Evolutionary conservation across 805 yeast genomes (phyloP).

Genomic region (Candida ortonii): DNA sequence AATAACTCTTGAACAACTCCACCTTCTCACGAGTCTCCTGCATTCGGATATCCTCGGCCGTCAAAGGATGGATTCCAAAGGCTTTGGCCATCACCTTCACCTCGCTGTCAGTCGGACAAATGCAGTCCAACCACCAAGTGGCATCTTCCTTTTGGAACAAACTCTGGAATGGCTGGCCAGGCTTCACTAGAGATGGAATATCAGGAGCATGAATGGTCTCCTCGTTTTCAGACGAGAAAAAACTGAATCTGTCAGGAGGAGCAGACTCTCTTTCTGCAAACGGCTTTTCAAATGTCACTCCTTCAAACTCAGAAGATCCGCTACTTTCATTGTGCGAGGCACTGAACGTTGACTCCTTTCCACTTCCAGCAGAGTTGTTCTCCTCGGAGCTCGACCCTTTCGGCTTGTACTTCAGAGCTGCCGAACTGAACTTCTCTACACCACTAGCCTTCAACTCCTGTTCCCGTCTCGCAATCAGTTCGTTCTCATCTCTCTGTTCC

Average conservation of each 20-base stretch:
- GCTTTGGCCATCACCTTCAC: constrained; percentile 91
- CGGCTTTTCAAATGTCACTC: constrained; percentile 23
- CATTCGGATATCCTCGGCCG: constrained; percentile 95
- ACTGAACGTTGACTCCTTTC: too few relatives aligned
- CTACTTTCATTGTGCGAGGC: constrained; percentile 18
- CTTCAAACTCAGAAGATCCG: constrained; percentile 15
- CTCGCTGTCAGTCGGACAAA: constrained; percentile 91
- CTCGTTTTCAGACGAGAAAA: constrained; percentile 76
- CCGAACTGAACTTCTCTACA: constrained; percentile 39
- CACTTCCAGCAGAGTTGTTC: constrained; percentile 8
- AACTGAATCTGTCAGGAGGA: constrained; percentile 77
- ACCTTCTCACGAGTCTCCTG: constrained; percentile 98
- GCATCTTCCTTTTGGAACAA: constrained; percentile 70
- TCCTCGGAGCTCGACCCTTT: constrained; percentile 19
- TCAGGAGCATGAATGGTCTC: constrained; percentile 90
- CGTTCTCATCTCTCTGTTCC: constrained; percentile 53
- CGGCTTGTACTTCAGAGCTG: constrained; percentile 66
- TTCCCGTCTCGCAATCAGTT: constrained; percentile 34
- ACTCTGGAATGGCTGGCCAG: constrained; percentile 62
- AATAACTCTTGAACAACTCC: constrained; percentile 83
- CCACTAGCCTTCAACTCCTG: constrained; percentile 35
- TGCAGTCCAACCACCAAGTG: constrained; percentile 95
- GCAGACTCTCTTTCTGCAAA: constrained; percentile 17
- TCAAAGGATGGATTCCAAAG: constrained; percentile 95
- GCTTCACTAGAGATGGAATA: constrained; percentile 68